Percentiles rank a stretch among this genome's conserved stretches.
Evolutionary conservation across 345 rosid genomes (phyloP).

Genomic region (Sisymbrium irio): DNA sequence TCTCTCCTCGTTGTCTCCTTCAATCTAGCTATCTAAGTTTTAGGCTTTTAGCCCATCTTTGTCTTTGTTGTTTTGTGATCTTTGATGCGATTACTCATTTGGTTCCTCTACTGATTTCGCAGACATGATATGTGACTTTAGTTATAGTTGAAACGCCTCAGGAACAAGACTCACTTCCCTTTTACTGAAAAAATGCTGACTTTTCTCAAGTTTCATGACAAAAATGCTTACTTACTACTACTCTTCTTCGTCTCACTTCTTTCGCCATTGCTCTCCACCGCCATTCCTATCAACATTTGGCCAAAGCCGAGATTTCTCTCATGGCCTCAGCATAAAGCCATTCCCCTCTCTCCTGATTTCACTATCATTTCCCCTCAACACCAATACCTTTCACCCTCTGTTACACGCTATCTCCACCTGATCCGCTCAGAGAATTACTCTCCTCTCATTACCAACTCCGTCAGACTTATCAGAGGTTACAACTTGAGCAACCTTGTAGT

Average conservation of each 20-base stretch:
- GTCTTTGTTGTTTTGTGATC: neutral
- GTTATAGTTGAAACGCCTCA: neutral
- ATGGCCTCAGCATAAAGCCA: conserved; percentile 56
- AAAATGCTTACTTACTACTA: neutral
- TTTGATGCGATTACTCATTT: neutral
- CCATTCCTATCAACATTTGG: conserved; percentile 52
- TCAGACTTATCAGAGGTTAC: conserved; percentile 43
- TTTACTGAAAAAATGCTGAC: neutral
- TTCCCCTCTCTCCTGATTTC: conserved; percentile 50
- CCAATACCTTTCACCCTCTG: conserved; percentile 51
- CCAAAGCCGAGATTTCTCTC: conserved; percentile 64
- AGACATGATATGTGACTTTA: neutral
- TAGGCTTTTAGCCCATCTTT: neutral
- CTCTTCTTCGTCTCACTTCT: neutral
- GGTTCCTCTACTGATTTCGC: neutral
- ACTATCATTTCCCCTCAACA: conserved; percentile 49
- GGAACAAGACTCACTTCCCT: neutral
- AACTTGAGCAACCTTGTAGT: conserved; percentile 44
- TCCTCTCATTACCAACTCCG: conserved; percentile 39
- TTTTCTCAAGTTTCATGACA: neutral
- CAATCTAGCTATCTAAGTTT: too few species aligned
- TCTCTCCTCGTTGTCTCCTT: too few species aligned
- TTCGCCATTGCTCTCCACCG: conserved; percentile 14
- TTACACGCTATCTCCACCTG: conserved; percentile 44
- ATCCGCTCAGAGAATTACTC: conserved; percentile 50